A percentile compares a stretch with the other conserved stretches of the same genome.
Evolutionary conservation across 768 basidiomycete genomes (phyloP).

Genomic region (Pleurotus platypus): DNA sequence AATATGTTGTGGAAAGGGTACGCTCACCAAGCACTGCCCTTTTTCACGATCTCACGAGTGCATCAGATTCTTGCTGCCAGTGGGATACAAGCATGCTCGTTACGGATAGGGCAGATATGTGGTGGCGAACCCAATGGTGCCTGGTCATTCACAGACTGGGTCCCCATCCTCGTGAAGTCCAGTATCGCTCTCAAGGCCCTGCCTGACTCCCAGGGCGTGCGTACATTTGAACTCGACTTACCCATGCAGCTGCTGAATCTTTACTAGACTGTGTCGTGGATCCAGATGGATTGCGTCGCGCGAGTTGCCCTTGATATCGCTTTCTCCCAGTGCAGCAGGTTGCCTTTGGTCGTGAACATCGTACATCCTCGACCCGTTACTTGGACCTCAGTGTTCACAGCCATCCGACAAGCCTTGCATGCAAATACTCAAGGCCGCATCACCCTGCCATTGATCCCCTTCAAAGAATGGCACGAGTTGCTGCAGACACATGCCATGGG

Average conservation of each 20-base stretch:
- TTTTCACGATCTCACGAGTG: not conserved
- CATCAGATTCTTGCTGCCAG: slow-evolving; percentile 21
- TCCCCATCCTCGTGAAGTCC: slow-evolving; percentile 31
- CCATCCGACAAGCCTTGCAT: slow-evolving; percentile 1
- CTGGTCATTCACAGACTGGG: slow-evolving; percentile 31
- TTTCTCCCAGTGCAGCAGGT: slow-evolving; percentile 12
- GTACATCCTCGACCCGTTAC: slow-evolving; percentile 31
- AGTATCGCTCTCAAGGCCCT: slow-evolving; percentile 19
- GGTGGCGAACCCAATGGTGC: slow-evolving; percentile 26
- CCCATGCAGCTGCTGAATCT: not conserved
- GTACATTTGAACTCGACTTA: slow-evolving; percentile 1
- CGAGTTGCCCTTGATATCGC: slow-evolving; percentile 27
- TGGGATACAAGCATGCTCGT: slow-evolving; percentile 19
- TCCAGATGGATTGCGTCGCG: slow-evolving; percentile 26
- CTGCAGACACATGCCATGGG: slow-evolving; percentile 11
- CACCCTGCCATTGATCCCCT: slow-evolving; percentile 12
- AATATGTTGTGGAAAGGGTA: slow-evolving; percentile 6
- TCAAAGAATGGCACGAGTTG: slow-evolving; percentile 18
- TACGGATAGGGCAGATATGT: slow-evolving; percentile 30
- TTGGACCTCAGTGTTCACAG: slow-evolving; percentile 21
- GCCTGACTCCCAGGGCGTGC: slow-evolving; percentile 19
- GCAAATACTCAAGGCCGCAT: not conserved
- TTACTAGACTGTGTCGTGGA: slow-evolving; percentile 29
- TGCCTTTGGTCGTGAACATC: slow-evolving; percentile 25
- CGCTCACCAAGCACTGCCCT: not conserved